Base-by-base conservation (phyloP, 805 yeast genomes). In the Candida caryicola region DNA sequence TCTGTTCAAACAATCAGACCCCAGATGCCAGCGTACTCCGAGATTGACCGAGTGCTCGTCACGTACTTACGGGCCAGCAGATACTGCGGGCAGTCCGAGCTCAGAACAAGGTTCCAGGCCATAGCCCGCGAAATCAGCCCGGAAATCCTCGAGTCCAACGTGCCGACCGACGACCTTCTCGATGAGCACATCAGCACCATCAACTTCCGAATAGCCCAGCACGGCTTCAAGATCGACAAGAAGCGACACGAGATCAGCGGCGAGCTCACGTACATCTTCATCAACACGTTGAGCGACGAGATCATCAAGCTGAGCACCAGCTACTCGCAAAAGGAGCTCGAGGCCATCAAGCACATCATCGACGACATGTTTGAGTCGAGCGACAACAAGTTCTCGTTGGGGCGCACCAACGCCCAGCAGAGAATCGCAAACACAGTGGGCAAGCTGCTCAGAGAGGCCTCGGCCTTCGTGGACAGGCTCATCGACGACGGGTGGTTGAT, bases 401-500 rank as follows among this genome's bases (percentile, higher is more conserved):
- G 66, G 2, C 48, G 54, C 14, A 59, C 59, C 7, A 63, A 59
- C 30, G 73, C 73, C 5, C 54, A 57, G 19, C 70, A 66, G 37
- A 52, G 30, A 17, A 45, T 54, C 2, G 50, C 59, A 32, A 36
- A 55, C 21, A 44, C 46, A 28, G 41, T 59, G 19, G 58, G 59
- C 9, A 59, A 52, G n/a, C 37, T 66, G 4, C 42, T 55, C 9
- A 46, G 49, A 3, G 76, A 76, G 23, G 61, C 76, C 0, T 60
- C 64, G n/a, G 40, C 35, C 1, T 63, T 77, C 18, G 46, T 78
- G 7, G 58, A 49, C 7, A 46, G 55, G 14, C 50, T 79, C 5
- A 69, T 72, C 12, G 66, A 68, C 34, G 73, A 68, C 36, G 81
- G 78, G n/a, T 79, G 83, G 83, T 54, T 79, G 6, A 68, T 43